Evolutionary conservation across 2,329 filamentous ascomycete genomes (phyloP), one percentile per base, ranked within the genome.

Genomic region (Nemania bipapillata): DNA sequence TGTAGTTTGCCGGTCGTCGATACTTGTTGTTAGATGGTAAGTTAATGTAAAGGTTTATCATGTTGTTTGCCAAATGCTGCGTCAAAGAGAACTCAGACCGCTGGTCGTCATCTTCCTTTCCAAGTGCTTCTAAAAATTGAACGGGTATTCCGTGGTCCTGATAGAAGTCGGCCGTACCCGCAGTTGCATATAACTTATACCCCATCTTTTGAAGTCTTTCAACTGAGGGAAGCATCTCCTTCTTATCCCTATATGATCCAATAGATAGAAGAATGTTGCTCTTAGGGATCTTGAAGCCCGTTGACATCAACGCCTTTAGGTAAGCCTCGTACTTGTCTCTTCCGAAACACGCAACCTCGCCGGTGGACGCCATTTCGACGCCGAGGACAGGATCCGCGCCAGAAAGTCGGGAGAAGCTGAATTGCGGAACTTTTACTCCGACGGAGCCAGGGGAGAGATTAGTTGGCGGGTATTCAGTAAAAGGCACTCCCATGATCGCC

Each of bases 11-110:
- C 35, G 96, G 96, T 74, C 96, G 90, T 75, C 96, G 90, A 86
- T 96, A 99, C 81, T 94, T 92, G 85, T 99, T 99, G 88, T 89
- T 97, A 12, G 96, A 98, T n/a, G 96, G 96, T 81, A 99, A 82
- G 82, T 99, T 99, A 89, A 99, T 97, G 85, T 99, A 99, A 69
- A 99, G 84, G 80, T 98, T 95, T 76, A 99, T 99, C 81, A 96
- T 90, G 83, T 98, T 98, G 84, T 97, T 98, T 66, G 95, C 92
- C 82, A 99, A 84, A 84, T 97, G 95, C 83, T 98, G 94, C 1
- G 94, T 97, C 70, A 99, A 87, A 8, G 96, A 99, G 84, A 97
- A 99, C 82, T 99, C 96, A 0, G 94, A 93, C 81, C 95, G 94
- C 80, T 97, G 93, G 70, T 94, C 91, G 74, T 94, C 91, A 71